Evolutionary conservation across 768 basidiomycete species (phyloP).

Genomic region (Collybia sordida): DNA sequence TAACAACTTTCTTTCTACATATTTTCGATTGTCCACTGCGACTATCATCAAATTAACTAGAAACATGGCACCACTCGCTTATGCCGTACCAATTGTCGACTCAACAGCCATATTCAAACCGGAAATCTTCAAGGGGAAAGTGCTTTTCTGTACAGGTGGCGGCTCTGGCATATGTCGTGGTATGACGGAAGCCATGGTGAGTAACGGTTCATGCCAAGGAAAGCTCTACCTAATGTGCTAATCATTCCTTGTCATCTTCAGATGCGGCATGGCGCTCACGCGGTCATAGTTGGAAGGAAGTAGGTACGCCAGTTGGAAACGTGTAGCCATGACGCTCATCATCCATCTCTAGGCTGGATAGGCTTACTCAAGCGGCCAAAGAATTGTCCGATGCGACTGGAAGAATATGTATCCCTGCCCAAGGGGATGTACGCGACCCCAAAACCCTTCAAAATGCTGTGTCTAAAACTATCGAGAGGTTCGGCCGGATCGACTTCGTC

Average conservation of each 20-base stretch:
- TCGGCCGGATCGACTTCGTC: conserved; percentile 91
- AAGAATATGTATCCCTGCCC: conserved; percentile 62
- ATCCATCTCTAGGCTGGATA: conserved; percentile 53
- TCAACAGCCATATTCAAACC: conserved; percentile 70
- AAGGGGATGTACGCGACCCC: conserved; percentile 84
- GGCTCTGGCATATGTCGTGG: conserved; percentile 90
- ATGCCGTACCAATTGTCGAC: conserved; percentile 45
- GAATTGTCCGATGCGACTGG: conserved; percentile 74
- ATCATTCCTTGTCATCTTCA: conserved; percentile 20
- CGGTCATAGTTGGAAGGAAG: conserved; percentile 87
- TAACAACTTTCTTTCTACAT: too few species aligned
- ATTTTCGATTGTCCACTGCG: too few species aligned
- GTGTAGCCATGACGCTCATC: background rate
- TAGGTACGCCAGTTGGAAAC: conserved; percentile 32
- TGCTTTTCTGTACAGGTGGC: conserved; percentile 89
- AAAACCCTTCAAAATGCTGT: conserved; percentile 75
- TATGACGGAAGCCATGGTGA: conserved; percentile 83
- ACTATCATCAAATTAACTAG: background rate
- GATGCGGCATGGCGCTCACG: conserved; percentile 84
- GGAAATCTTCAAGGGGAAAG: conserved; percentile 88
- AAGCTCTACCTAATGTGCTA: background rate
- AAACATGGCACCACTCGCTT: conserved; percentile 38
- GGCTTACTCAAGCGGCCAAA: conserved; percentile 65
- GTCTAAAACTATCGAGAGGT: conserved; percentile 66
- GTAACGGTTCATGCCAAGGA: conserved; percentile 17